These are phyloP conservation scores for Drosera capensis DNA, from an alignment of 148 eudicot genomes.

Conservation along the genomic window DNA sequence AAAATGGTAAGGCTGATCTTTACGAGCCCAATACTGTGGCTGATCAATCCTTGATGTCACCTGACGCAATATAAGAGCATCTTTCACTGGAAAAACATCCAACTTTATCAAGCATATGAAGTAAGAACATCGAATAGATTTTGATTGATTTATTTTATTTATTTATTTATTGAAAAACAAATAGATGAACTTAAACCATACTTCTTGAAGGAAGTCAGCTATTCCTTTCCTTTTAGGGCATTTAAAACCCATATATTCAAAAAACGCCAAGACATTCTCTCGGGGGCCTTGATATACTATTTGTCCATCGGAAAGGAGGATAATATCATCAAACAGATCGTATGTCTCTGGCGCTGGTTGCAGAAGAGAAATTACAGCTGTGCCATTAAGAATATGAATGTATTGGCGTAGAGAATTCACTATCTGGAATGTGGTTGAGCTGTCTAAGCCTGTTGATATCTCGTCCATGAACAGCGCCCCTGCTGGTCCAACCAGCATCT, in stretches of 20 bases:
- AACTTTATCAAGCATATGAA: not conserved
- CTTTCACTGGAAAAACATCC: not conserved
- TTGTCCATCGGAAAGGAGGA: constrained; percentile 76
- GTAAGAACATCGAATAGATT: not conserved
- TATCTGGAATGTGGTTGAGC: constrained; percentile 69
- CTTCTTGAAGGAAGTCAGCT: constrained; percentile 92
- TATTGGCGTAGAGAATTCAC: constrained; percentile 47
- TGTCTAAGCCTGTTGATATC: constrained; percentile 77
- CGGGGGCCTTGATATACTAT: constrained; percentile 77
- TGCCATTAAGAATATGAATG: constrained; percentile 48
- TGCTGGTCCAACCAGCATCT: constrained; percentile 76
- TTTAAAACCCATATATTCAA: constrained; percentile 51
- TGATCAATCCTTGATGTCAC: constrained; percentile 85
- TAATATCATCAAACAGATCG: constrained; percentile 63
- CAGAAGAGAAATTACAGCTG: constrained; percentile 57
- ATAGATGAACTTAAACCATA: constrained; percentile 6
- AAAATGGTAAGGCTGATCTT: constrained; percentile 22
- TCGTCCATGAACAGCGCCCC: constrained; percentile 69
- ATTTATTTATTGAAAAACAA: not conserved
- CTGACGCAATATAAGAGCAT: constrained; percentile 16
- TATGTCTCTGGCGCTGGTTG: constrained; percentile 72
- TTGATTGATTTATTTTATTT: too few relatives aligned
- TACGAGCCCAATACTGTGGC: constrained; percentile 43
- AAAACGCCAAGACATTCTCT: constrained; percentile 28
- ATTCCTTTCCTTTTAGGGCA: constrained; percentile 87